Percentiles rank a stretch among this genome's conserved stretches.
Conservation (phyloP, 345 rosid species). For the Erucastrum elatum region DNA sequence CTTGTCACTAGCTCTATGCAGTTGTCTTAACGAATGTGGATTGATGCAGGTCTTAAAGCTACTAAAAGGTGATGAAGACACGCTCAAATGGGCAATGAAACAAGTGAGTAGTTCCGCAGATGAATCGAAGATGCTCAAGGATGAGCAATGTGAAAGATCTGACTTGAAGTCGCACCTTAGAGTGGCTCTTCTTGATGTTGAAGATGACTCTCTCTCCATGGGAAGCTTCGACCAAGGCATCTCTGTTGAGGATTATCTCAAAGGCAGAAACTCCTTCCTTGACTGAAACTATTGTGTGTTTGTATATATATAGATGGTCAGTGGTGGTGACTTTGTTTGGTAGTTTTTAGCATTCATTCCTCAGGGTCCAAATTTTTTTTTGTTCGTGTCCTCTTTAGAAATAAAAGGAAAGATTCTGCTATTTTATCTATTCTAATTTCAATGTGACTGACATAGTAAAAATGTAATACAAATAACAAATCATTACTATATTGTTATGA, state of each 20-base stretch:
- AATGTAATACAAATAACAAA: too few relatives aligned
- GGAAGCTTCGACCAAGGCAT: constrained; percentile 68
- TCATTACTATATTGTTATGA: too few relatives aligned
- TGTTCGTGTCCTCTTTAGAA: too few relatives aligned
- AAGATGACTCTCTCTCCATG: constrained; percentile 65
- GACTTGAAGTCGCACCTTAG: constrained; percentile 80
- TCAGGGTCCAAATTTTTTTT: constrained; percentile 24
- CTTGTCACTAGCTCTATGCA: not conserved
- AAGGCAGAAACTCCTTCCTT: constrained; percentile 51
- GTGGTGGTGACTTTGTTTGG: constrained; percentile 19
- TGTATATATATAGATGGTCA: not conserved
- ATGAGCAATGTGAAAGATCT: constrained; percentile 52
- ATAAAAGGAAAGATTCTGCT: too few relatives aligned
- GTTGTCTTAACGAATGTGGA: not conserved
- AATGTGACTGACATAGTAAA: too few relatives aligned
- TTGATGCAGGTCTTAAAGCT: constrained; percentile 67
- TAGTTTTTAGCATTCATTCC: constrained; percentile 65
- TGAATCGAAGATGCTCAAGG: constrained; percentile 50
- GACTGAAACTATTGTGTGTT: constrained; percentile 6
- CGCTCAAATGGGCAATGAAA: constrained; percentile 57
- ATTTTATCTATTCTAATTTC: too few relatives aligned
- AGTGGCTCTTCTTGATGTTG: constrained; percentile 69
- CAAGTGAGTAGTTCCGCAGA: constrained; percentile 50
- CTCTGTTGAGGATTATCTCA: constrained; percentile 80
- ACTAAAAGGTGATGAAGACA: constrained; percentile 66